Conservation (phyloP, 495 filamentous ascomycete species). For the Cladorrhinum samala region DNA sequence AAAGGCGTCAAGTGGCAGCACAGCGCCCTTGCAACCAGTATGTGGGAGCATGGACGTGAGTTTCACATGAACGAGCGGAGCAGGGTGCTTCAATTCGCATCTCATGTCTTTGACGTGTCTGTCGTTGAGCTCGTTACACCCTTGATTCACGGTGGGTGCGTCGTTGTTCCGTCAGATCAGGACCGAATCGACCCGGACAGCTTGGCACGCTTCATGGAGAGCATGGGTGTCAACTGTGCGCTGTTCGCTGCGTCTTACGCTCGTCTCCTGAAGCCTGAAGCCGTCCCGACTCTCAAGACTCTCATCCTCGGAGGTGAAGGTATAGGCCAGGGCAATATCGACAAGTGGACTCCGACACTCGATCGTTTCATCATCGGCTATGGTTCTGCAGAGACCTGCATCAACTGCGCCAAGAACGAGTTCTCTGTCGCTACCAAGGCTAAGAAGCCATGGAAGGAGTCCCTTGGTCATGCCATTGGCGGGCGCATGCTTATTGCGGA, state of each 20-base stretch:
- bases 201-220: slow-evolving; percentile 3
- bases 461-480: slow-evolving; percentile 1
- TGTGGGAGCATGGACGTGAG: neutral
- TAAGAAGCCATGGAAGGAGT: slow-evolving; percentile 11
- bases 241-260: slow-evolving; percentile 3
- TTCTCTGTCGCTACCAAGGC: slow-evolving; percentile 4
- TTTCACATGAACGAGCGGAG: neutral
- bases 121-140: slow-evolving; percentile 3
- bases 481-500: slow-evolving; percentile 7
- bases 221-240: slow-evolving; percentile 2
- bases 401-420: slow-evolving; percentile 10
- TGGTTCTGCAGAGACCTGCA: slow-evolving; percentile 6
- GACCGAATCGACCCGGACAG: neutral
- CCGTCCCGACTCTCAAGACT: neutral
- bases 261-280: slow-evolving; percentile 2
- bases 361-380: slow-evolving; percentile 7
- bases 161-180: slow-evolving; percentile 2
- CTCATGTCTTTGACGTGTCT: slow-evolving; percentile 3
- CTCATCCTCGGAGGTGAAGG: slow-evolving; percentile 6
- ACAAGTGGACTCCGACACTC: slow-evolving; percentile 2
- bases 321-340: slow-evolving; percentile 6
- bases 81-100: slow-evolving; percentile 3
- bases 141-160: slow-evolving; percentile 3
- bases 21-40: slow-evolving; percentile 20
- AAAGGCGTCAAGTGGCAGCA: slow-evolving; percentile 38